Evolutionary conservation across 2,329 filamentous ascomycete genomes (phyloP).

Genomic region (Trichoderma pleuroti): DNA sequence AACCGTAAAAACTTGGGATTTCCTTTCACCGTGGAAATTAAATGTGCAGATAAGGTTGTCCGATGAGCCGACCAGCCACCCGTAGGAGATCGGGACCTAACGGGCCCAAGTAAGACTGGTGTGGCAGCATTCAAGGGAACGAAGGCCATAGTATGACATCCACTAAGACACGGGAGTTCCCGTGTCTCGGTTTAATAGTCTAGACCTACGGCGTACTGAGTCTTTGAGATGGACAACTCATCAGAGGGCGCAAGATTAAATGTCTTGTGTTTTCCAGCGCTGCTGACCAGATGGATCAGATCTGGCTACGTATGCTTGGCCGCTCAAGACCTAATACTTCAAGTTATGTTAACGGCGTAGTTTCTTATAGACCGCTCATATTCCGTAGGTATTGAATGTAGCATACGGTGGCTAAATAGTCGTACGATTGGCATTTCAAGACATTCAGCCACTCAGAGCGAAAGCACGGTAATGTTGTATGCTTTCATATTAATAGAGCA

Average conservation of each 20-base stretch:
- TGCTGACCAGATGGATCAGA: background rate
- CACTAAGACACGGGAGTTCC: background rate
- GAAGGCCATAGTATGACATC: background rate
- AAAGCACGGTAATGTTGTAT: background rate
- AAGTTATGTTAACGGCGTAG: background rate
- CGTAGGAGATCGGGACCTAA: background rate
- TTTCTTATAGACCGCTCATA: background rate
- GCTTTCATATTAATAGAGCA: background rate
- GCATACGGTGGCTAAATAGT: background rate
- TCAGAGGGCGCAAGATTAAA: background rate
- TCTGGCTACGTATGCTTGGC: background rate
- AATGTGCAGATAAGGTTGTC: background rate
- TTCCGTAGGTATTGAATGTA: background rate
- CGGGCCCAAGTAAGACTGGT: background rate
- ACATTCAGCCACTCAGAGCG: background rate
- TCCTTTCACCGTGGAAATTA: background rate
- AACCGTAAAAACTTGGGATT: background rate
- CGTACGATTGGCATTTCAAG: background rate
- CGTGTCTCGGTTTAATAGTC: background rate
- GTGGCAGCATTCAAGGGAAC: background rate
- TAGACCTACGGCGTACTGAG: background rate
- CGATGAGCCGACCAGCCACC: background rate
- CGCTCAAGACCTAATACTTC: background rate
- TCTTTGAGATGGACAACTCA: background rate
- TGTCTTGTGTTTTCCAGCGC: background rate